phyloP scores from a whole-genome alignment of 2,329 filamentous ascomycete genomes.

The Magnaporthiopsis poae region DNA sequence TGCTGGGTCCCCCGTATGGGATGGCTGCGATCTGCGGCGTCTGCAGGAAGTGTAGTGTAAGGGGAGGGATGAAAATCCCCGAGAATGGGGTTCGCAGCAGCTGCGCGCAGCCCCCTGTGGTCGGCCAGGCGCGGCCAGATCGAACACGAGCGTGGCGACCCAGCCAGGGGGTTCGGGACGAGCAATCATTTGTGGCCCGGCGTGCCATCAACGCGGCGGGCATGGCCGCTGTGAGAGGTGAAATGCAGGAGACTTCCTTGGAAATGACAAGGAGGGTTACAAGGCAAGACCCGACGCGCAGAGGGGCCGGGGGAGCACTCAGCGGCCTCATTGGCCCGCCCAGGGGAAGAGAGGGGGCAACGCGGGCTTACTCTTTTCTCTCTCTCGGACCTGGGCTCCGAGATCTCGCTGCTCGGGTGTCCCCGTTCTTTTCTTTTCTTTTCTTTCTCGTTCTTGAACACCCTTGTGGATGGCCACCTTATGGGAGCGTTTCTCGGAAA shows the following conservation, averaged over 20 bases:
- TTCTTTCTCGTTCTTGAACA: background rate
- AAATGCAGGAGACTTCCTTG: conserved; percentile 1
- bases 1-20: background rate
- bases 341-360: background rate
- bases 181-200: background rate
- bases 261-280: background rate
- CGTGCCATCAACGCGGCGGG: background rate
- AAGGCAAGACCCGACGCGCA: background rate
- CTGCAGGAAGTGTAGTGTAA: background rate
- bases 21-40: background rate
- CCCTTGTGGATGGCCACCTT: background rate
- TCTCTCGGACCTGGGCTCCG: background rate
- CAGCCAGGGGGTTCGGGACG: conserved; percentile 1
- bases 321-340: background rate
- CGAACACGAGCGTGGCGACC: background rate
- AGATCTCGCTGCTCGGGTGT: background rate
- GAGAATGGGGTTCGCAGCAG: background rate
- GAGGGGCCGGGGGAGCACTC: background rate
- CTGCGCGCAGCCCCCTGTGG: background rate
- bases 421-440: background rate
- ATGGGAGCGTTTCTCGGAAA: background rate
- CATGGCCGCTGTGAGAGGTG: conserved; percentile 1
- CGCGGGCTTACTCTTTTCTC: background rate
- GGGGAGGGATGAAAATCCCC: background rate
- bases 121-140: background rate